These are phyloP conservation scores for Fomitopsis serialis DNA, from an alignment of 768 basidiomycete genomes.

Conservation along the genomic window DNA sequence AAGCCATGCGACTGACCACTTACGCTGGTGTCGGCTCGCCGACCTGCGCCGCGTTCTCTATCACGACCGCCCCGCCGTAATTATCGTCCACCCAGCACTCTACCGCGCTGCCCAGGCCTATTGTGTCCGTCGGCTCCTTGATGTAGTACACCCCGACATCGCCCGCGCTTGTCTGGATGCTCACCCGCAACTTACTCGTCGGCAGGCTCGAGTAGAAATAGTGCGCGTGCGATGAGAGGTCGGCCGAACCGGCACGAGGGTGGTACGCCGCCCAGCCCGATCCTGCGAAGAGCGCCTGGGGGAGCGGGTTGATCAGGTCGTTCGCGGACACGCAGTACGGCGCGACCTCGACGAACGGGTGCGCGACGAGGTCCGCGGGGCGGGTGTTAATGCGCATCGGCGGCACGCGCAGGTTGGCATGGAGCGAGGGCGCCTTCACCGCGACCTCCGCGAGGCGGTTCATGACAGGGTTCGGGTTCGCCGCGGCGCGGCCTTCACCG, in stretches of 20 bases:
- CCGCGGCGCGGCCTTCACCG: conserved; percentile 12
- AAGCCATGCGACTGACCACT: conserved; percentile 23
- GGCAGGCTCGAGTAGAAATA: conserved; percentile 93
- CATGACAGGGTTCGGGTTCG: conserved; percentile 5
- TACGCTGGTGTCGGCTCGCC: conserved; percentile 61
- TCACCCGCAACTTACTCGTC: conserved; percentile 76
- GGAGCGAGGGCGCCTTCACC: conserved; percentile 10
- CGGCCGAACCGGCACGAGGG: conserved; percentile 42
- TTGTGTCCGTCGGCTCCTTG: conserved; percentile 54
- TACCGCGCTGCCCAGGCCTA: conserved; percentile 61
- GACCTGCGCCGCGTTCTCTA: conserved; percentile 73
- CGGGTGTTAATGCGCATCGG: conserved; percentile 64
- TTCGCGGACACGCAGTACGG: conserved; percentile 97
- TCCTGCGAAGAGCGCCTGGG: conserved; percentile 90
- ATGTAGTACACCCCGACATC: conserved; percentile 92
- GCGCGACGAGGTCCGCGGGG: conserved; percentile 34
- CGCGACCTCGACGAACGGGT: conserved; percentile 76
- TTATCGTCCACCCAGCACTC: conserved; percentile 99
- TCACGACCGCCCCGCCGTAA: conserved; percentile 62
- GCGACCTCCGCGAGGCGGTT: conserved; percentile 12
- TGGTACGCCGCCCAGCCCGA: conserved; percentile 86
- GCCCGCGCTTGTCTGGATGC: conserved; percentile 79
- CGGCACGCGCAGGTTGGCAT: conserved; percentile 53
- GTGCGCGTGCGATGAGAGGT: conserved; percentile 56
- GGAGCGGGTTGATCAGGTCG: conserved; percentile 95